These are phyloP conservation scores for Hypomyces rosellus DNA, from an alignment of 2,329 filamentous ascomycete species.

Conservation along the genomic window DNA sequence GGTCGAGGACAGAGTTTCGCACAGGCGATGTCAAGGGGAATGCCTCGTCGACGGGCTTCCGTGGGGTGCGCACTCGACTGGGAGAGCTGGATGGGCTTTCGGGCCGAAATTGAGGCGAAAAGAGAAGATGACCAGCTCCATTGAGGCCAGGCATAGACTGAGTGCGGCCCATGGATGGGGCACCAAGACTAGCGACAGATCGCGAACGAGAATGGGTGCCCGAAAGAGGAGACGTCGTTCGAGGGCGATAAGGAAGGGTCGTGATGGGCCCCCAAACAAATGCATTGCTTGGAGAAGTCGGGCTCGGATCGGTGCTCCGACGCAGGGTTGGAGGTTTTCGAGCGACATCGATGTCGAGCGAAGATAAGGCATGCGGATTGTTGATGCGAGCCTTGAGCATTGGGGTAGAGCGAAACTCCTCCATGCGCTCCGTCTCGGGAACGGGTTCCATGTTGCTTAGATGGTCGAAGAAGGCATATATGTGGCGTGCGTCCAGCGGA, in stretches of 20 bases:
- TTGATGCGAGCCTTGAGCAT: conserved; percentile 48
- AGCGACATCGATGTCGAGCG: conserved; percentile 37
- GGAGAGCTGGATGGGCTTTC: conserved; percentile 51
- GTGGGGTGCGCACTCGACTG: conserved; percentile 43
- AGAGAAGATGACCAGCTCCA: conserved; percentile 52
- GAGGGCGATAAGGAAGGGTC: conserved; percentile 49
- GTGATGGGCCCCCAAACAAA: conserved; percentile 42
- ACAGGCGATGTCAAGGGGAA: conserved; percentile 52
- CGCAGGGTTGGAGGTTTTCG: conserved; percentile 49
- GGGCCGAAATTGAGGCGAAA: conserved; percentile 46
- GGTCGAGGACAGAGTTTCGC: conserved; percentile 49
- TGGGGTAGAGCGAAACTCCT: conserved; percentile 56
- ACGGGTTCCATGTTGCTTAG: conserved; percentile 54
- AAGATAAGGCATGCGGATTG: conserved; percentile 30
- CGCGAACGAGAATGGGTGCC: conserved; percentile 51
- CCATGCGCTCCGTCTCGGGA: conserved; percentile 62
- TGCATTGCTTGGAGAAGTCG: conserved; percentile 43
- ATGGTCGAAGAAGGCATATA: conserved; percentile 1
- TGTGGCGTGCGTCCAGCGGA: no score
- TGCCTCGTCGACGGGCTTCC: conserved; percentile 53
- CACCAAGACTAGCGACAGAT: conserved; percentile 49
- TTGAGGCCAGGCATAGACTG: conserved; percentile 60
- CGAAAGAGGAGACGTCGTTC: conserved; percentile 56
- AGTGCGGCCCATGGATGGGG: conserved; percentile 52
- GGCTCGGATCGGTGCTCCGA: conserved; percentile 52